phyloP scores from a whole-genome alignment of 148 eudicot species.

The Arbutus unedo region DNA sequence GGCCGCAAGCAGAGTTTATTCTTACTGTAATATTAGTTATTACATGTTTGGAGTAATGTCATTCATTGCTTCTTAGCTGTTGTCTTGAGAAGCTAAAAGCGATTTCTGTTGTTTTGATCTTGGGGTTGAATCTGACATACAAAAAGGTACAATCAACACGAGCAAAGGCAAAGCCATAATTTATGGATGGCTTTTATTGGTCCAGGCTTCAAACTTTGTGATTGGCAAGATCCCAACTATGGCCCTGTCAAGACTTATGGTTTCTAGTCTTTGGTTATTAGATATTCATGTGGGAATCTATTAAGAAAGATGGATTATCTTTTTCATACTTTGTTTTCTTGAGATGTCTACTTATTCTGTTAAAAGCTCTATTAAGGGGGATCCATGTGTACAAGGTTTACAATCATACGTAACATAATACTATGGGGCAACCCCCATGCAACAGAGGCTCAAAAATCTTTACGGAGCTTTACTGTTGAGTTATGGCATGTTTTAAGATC shows the following conservation, averaged over 20 bases:
- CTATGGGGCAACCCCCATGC: background rate
- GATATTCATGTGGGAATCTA: too few relatives aligned
- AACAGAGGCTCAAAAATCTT: background rate
- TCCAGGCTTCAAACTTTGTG: background rate
- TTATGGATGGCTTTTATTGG: background rate
- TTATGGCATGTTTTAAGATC: background rate
- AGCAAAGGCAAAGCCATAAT: background rate
- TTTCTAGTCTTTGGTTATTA: too few relatives aligned
- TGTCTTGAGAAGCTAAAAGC: background rate
- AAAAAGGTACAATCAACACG: background rate
- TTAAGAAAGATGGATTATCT: too few relatives aligned
- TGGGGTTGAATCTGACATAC: background rate
- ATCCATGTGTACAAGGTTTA: background rate
- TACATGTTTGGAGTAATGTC: background rate
- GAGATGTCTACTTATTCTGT: too few relatives aligned
- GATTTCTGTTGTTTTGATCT: background rate
- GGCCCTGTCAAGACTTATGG: background rate
- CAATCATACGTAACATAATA: background rate
- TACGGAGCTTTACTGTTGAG: background rate
- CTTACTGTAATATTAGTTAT: background rate
- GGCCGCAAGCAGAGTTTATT: background rate
- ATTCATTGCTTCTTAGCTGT: background rate
- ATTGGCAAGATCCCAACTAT: background rate
- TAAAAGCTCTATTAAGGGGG: too few relatives aligned
- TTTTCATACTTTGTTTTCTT: too few relatives aligned